Base-by-base conservation (phyloP, 108 stramenopile genomes). In the Heterococcus sp. region DNA sequence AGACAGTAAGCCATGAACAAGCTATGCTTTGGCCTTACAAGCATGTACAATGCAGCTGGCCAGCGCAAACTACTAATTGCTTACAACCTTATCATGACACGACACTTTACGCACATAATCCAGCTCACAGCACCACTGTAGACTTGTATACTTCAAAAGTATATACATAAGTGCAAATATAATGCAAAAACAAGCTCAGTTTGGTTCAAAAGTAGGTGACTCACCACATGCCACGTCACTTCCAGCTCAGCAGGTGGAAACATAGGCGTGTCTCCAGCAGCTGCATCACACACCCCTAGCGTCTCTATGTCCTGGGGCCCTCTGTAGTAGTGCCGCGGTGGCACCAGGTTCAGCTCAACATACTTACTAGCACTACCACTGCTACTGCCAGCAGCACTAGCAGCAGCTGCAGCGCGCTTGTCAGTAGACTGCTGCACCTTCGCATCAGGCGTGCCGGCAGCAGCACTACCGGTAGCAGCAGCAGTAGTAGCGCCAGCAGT, bases 251-350 rank as follows among this genome's bases (percentile, higher is more conserved):
- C 46, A 21, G 14, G 46, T 21, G 46, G 46, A 58, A 58, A 58
- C 46, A 58, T 8, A 8, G 46, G 46, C 46, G 46, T 21, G 8
- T 8, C 46, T 8, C 46, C 46, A 21, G 21, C 46, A 8, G 46
- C 46, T 21, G 68, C 67, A 76, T 68, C 68, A 68, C 31, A 38
- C 46, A 38, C 74, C 38, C n/a, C 1, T 30, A 37, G 0, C 74
- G 66, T 26, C 64, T 64, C 1, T 37, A 37, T 2, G 39, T 8
- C 46, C 46, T 8, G 46, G 14, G 46, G 14, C 46, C 14, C 21
- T 21, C 21, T 58, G 46, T 58, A 58, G 21, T 58, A 58, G 46
- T 58, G 46, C 46, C 46, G 46, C 46, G 46, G 46, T 21, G 46
- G 46, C 46, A 21, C 46, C 14, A 58, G 46, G 46, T 58, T 58